phyloP scores from a whole-genome alignment of 2,329 filamentous ascomycete genomes.

The Dothideomycetes sp. region DNA sequence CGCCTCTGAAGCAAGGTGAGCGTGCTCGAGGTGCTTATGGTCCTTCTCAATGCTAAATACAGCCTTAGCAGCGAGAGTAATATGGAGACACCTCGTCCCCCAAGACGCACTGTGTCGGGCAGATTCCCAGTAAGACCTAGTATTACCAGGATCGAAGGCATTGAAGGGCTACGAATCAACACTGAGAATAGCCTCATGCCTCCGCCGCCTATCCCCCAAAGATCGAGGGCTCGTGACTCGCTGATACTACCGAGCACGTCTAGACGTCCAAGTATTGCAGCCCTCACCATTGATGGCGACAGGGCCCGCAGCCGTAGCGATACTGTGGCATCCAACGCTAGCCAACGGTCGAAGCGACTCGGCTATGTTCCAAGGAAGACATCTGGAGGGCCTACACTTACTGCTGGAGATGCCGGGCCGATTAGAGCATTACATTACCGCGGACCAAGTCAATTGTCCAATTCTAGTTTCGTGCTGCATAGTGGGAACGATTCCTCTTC shows the following conservation, averaged over 20 bases:
- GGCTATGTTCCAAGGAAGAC: constrained; percentile 48
- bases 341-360: constrained; percentile 46
- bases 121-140: constrained; percentile 58
- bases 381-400: constrained; percentile 25
- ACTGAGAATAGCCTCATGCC: constrained; percentile 52
- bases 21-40: too few species aligned
- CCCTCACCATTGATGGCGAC: constrained; percentile 57
- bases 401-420: constrained; percentile 16
- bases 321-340: constrained; percentile 37
- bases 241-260: constrained; percentile 19
- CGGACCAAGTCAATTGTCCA: constrained; percentile 19
- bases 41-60: too few species aligned
- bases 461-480: constrained; percentile 14
- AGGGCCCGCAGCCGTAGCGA: constrained; percentile 54
- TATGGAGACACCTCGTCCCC: constrained; percentile 65
- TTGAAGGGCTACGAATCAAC: constrained; percentile 33
- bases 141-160: constrained; percentile 41
- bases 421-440: constrained; percentile 21
- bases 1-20: neutral
- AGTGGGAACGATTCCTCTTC: constrained; percentile 20
- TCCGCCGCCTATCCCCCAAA: constrained; percentile 65
- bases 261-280: constrained; percentile 62
- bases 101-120: constrained; percentile 42
- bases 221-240: constrained; percentile 63
- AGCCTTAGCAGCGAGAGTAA: constrained; percentile 61